Evolutionary conservation across 768 basidiomycete species (phyloP).

Genomic region (Tubosaeta sp.): DNA sequence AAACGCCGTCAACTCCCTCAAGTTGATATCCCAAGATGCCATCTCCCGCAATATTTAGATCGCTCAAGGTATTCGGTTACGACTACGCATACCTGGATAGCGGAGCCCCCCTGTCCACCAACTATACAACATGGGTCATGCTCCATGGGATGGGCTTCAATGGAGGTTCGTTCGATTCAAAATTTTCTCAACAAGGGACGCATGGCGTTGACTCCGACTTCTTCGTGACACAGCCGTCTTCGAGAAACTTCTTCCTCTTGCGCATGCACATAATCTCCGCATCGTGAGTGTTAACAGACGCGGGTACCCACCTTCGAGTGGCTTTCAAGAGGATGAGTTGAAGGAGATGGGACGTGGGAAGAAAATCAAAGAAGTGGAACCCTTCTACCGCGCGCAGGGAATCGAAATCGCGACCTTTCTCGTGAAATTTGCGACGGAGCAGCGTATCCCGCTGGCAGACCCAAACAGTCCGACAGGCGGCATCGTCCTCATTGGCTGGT

Average conservation of each 20-base stretch:
- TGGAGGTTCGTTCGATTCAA: slow-evolving; percentile 11
- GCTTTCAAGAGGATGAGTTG: slow-evolving; percentile 14
- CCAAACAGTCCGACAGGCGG: slow-evolving; percentile 1
- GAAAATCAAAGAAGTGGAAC: slow-evolving; percentile 13
- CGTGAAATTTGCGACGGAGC: slow-evolving; percentile 9
- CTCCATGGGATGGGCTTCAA: slow-evolving; percentile 21
- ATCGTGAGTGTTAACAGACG: slow-evolving; percentile 25
- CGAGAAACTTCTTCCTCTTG: slow-evolving; percentile 22
- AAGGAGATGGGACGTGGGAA: slow-evolving; percentile 9
- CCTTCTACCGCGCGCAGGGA: slow-evolving; percentile 15
- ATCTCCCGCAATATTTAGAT: neutral
- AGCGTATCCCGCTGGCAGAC: slow-evolving; percentile 15
- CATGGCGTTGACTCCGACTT: neutral
- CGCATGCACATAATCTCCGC: slow-evolving; percentile 17
- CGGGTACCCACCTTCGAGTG: slow-evolving; percentile 25
- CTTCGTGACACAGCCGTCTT: neutral
- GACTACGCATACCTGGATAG: slow-evolving; percentile 23
- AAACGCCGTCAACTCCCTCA: too few relatives aligned
- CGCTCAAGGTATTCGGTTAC: slow-evolving; percentile 11
- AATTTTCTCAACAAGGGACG: neutral
- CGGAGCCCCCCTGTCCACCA: slow-evolving; percentile 12
- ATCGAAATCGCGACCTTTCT: slow-evolving; percentile 18
- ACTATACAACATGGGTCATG: slow-evolving; percentile 22
- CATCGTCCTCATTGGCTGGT: slow-evolving; percentile 19
- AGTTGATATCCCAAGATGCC: neutral